phyloP scores from a whole-genome alignment of 1,284 basidiomycete species.

The Trichosporon faecale region DNA sequence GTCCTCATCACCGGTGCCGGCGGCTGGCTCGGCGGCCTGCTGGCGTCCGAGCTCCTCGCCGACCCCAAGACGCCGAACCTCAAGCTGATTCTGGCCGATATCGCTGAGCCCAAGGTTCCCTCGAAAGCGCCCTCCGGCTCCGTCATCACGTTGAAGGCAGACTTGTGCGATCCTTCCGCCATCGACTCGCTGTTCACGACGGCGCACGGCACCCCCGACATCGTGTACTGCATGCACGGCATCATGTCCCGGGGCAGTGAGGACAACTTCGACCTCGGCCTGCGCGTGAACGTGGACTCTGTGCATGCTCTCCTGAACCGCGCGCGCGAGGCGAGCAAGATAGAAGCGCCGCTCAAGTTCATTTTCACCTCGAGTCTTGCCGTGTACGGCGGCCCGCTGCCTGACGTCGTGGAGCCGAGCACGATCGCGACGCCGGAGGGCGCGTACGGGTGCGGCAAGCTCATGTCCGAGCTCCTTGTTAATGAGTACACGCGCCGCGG shows the following conservation, averaged over 20 bases:
- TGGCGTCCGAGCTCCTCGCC: constrained; percentile 39
- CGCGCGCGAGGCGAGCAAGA: constrained; percentile 36
- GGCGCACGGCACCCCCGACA: constrained; percentile 42
- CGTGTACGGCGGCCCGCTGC: constrained; percentile 63
- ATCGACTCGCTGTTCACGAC: constrained; percentile 53
- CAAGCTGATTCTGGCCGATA: constrained; percentile 49
- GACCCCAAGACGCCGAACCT: constrained; percentile 46
- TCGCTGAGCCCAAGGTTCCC: constrained; percentile 57
- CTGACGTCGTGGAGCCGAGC: constrained; percentile 55
- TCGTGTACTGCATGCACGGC: constrained; percentile 61
- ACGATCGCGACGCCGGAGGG: constrained; percentile 61
- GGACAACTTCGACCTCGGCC: constrained; percentile 63
- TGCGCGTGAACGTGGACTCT: constrained; percentile 63
- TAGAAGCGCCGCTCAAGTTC: constrained; percentile 55
- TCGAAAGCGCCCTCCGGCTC: constrained; percentile 41
- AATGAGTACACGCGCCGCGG: constrained; percentile 64
- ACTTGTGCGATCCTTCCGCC: constrained; percentile 55
- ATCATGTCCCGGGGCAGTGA: constrained; percentile 64
- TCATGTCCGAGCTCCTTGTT: constrained; percentile 60
- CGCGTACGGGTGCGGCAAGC: constrained; percentile 62
- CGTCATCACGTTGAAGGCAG: constrained; percentile 55
- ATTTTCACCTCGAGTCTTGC: constrained; percentile 65
- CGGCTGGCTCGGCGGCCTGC: constrained; percentile 49
- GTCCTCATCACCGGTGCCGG: constrained; percentile 47
- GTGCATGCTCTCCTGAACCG: constrained; percentile 59